Conservation (phyloP, 129 eudicot genomes). For the Artemisia annua region DNA sequence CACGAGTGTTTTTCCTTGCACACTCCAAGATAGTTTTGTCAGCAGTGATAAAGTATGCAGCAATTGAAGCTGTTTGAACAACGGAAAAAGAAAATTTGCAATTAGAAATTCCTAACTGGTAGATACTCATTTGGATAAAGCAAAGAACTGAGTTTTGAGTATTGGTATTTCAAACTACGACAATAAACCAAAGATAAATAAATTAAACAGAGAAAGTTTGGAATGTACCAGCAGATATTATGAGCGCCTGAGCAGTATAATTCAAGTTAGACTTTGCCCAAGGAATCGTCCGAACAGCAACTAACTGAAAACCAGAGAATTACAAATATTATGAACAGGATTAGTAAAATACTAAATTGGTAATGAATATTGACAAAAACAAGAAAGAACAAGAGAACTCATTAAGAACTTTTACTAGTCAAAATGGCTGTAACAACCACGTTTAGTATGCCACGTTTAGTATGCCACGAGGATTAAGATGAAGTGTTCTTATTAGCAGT, state of each 20-base stretch:
- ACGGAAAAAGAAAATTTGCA: neutral
- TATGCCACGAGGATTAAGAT: no score
- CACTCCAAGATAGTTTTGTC: slow-evolving; percentile 89
- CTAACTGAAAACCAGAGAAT: slow-evolving; percentile 45
- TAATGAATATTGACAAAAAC: neutral
- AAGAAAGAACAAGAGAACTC: no score
- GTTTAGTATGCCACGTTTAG: no score
- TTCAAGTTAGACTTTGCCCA: slow-evolving; percentile 92
- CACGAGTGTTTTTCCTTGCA: slow-evolving; percentile 65
- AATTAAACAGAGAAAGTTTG: neutral
- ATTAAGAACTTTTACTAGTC: no score
- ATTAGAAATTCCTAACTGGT: slow-evolving; percentile 4
- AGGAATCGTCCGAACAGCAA: slow-evolving; percentile 59
- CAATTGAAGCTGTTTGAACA: slow-evolving; percentile 65
- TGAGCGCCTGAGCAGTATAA: slow-evolving; percentile 88
- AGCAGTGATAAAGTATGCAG: slow-evolving; percentile 83
- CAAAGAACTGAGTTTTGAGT: neutral
- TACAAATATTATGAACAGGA: slow-evolving; percentile 9
- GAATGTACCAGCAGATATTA: slow-evolving; percentile 70
- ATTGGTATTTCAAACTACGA: neutral
- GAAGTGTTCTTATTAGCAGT: no score
- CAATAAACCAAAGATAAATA: neutral
- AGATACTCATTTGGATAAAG: neutral
- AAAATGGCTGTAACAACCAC: no score
- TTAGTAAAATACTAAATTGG: neutral